phyloP scores from a whole-genome alignment of 371 early-diverging fungal genomes.

The Batkoa obscura region DNA sequence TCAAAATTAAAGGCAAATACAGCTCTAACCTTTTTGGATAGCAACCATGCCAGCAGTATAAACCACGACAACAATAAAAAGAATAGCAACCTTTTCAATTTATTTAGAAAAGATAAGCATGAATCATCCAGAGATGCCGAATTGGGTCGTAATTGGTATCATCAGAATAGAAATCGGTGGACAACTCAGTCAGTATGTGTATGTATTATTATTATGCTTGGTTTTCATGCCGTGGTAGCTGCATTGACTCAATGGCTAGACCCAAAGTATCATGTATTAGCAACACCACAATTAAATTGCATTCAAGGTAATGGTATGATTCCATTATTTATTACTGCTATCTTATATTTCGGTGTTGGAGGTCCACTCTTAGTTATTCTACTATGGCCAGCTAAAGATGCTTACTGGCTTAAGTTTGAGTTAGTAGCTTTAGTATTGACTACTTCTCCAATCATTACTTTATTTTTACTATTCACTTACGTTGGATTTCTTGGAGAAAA shows the following conservation, averaged over 20 bases:
- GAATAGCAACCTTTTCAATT: too few relatives aligned
- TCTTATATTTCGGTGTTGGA: background rate
- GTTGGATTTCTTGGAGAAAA: background rate
- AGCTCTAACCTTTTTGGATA: too few relatives aligned
- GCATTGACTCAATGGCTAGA: background rate
- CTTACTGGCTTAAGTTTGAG: background rate
- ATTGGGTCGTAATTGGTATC: background rate
- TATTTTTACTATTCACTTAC: background rate
- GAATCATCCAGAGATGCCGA: background rate
- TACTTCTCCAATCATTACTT: background rate
- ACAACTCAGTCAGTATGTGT: background rate
- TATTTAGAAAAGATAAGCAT: too few relatives aligned
- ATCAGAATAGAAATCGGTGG: background rate
- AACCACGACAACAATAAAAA: too few relatives aligned
- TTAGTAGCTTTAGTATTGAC: background rate
- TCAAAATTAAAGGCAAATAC: background rate
- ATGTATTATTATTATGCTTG: background rate
- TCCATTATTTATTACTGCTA: background rate
- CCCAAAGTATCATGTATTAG: background rate
- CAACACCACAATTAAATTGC: background rate
- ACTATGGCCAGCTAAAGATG: background rate
- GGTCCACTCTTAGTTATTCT: background rate
- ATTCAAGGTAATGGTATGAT: background rate
- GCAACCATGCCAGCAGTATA: too few relatives aligned
- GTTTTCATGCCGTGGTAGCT: background rate